phyloP scores from a whole-genome alignment of 2,329 filamentous ascomycete genomes.

The Xylariales sp. region DNA sequence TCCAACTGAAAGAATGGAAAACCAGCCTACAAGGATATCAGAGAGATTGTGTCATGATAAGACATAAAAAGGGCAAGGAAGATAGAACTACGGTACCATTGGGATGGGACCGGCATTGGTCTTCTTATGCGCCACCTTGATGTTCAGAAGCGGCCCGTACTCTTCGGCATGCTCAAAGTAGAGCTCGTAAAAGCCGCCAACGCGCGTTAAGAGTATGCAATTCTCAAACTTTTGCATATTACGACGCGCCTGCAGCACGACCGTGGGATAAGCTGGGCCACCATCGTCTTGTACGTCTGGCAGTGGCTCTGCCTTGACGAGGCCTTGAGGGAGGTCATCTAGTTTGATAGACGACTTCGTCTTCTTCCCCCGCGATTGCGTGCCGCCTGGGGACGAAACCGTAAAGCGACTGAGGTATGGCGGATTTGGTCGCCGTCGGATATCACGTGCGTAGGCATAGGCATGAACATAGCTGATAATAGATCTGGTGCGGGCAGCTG shows the following conservation, averaged over 20 bases:
- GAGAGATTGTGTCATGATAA: constrained; percentile 36
- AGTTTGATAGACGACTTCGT: constrained; percentile 65
- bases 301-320: constrained; percentile 41
- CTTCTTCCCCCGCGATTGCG: constrained; percentile 62
- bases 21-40: constrained; percentile 71
- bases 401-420: constrained; percentile 14
- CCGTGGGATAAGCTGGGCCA: constrained; percentile 78
- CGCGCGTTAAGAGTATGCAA: constrained; percentile 89
- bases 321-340: constrained; percentile 68
- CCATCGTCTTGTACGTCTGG: constrained; percentile 52
- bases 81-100: constrained; percentile 71
- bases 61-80: constrained; percentile 31
- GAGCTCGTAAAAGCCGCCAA: constrained; percentile 96
- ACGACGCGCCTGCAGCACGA: constrained; percentile 84
- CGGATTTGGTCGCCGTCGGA: constrained; percentile 19
- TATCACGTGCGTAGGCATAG: constrained; percentile 31
- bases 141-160: constrained; percentile 83
- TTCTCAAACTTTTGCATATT: constrained; percentile 93
- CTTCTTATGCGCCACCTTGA: constrained; percentile 86
- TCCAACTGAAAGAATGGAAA: constrained; percentile 96
- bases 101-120: constrained; percentile 82
- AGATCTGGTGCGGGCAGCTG: constrained; percentile 29
- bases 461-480: constrained; percentile 26
- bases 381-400: neutral
- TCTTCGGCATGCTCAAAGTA: constrained; percentile 97